Evolutionary conservation across 179 eudicot species (phyloP).

Genomic region (Monotropa hypopitys): DNA sequence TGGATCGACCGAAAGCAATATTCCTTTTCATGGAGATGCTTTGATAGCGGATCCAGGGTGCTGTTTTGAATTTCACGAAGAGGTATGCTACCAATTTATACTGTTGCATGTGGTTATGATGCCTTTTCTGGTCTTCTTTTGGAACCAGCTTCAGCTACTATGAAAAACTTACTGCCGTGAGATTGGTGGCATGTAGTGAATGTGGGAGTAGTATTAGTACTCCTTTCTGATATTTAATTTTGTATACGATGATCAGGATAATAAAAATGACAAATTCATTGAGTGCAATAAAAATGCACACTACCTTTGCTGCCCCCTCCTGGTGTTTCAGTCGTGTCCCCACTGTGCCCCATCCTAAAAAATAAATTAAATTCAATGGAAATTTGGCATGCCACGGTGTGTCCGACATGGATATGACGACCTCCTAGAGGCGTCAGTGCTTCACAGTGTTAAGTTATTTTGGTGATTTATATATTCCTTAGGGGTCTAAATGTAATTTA

Average conservation of each 20-base stretch:
- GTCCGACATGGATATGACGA: too few species aligned
- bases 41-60: constrained; percentile 91
- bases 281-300: neutral
- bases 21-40: constrained; percentile 73
- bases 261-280: neutral
- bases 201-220: neutral
- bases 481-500: too few species aligned
- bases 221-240: neutral
- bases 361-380: too few species aligned
- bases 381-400: too few species aligned
- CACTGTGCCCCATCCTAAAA: too few species aligned
- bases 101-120: neutral
- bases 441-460: too few species aligned
- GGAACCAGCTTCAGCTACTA: neutral
- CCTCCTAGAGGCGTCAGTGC: too few species aligned
- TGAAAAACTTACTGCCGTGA: neutral
- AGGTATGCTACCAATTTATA: constrained; percentile 36
- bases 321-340: too few species aligned
- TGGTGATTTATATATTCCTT: too few species aligned
- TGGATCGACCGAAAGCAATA: constrained; percentile 13
- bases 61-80: constrained; percentile 35
- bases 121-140: neutral
- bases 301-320: too few species aligned
- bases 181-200: neutral
- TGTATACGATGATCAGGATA: neutral